phyloP scores from a whole-genome alignment of 1,284 basidiomycete species.

The Puccinia sorghi region DNA sequence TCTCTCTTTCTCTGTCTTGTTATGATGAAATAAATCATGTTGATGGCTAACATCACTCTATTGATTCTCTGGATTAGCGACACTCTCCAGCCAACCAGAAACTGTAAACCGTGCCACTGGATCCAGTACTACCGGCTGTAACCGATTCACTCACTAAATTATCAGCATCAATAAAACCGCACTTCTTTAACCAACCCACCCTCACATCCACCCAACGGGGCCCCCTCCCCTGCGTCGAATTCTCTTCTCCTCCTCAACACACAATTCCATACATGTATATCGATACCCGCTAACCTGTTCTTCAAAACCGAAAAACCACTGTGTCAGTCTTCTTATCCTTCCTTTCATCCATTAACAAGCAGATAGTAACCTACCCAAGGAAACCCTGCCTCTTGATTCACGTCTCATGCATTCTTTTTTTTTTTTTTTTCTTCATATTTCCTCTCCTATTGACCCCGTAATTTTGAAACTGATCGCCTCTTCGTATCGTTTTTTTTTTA shows the following conservation, averaged over 20 bases:
- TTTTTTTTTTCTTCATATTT: not conserved
- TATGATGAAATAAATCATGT: too few relatives aligned
- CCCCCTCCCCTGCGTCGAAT: not conserved
- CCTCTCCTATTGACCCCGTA: not conserved
- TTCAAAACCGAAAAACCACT: not conserved
- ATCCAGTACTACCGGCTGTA: too few relatives aligned
- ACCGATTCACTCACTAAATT: too few relatives aligned
- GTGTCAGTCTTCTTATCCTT: not conserved
- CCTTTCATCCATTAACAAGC: not conserved
- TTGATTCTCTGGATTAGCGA: too few relatives aligned
- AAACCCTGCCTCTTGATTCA: not conserved
- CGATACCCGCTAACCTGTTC: not conserved
- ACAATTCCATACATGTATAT: not conserved
- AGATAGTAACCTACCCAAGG: too few relatives aligned
- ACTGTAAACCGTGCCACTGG: too few relatives aligned
- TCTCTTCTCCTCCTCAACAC: not conserved
- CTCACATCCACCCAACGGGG: not conserved
- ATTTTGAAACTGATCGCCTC: slow-evolving; percentile 7
- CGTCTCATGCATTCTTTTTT: not conserved
- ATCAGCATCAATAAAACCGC: too few relatives aligned
- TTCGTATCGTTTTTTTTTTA: not conserved
- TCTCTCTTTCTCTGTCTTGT: too few relatives aligned
- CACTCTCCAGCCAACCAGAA: too few relatives aligned
- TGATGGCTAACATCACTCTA: too few relatives aligned
- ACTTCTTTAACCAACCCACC: too few relatives aligned